Evolutionary conservation across 2,329 filamentous ascomycete species (phyloP), one percentile per base, ranked within the genome.

Genomic region (Sphaceloma murrayae): DNA sequence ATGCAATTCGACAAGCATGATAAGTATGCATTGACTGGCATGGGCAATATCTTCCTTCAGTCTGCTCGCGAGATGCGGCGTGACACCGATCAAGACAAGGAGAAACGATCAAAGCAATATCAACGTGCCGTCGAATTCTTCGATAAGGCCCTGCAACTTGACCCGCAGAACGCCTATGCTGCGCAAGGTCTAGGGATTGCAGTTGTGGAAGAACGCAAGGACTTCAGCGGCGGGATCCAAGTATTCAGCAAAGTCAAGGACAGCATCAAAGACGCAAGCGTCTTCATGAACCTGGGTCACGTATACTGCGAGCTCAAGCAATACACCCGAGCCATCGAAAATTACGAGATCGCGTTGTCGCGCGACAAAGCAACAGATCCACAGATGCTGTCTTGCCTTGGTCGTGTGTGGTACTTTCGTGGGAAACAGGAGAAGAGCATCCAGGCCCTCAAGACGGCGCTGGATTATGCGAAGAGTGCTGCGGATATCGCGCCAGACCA

Each of bases 1-100:
- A 86, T 94, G 60, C 80, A 88, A 53, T 82, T 87, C 60, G 89
- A 98, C 67, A 98, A 96, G 71, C 91, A 98, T 60, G 91, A 98
- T 60, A 76, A 86, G n/a, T 98, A 98, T 61, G 86, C 91, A 3
- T 70, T 98, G 19, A 88, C 93, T 18, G 89, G 85, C 10, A 96
- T 98, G 89, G 91, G 91, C 31, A 98, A 98, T 60, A 69, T 98
- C n/a, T 82, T 89, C 54, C 74, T 98, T 30, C 71, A 82, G 53
- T 79, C 85, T 49, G 91, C 91, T 7, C 79, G 91, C 54, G 93
- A 98, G 62, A 95, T 96, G 87, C 83, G 85, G 21, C 79, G 88
- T 40, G 85, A 91, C 49, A 84, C 84, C 0, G 91, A 96, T 6
- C 73, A 79, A 48, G 89, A 98, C 48, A 94, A 85, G 64, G 83